Percentiles rank a stretch among this genome's conserved stretches.
Evolutionary conservation across 495 filamentous ascomycete genomes (phyloP).

Genomic region (Daldinia childiae): DNA sequence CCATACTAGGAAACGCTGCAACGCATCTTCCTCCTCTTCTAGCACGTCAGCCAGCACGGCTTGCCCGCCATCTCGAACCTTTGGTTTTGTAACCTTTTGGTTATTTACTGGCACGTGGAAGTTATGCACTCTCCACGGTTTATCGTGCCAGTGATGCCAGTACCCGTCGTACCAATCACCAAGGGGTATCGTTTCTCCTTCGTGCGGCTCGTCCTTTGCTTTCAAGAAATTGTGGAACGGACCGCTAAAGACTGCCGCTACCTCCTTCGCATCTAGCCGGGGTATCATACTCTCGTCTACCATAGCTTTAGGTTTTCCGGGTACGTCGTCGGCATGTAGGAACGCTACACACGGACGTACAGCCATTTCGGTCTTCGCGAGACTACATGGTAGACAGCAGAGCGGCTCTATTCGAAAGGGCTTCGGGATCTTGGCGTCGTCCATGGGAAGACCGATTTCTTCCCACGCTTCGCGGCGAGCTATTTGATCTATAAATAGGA

Average conservation of each 20-base stretch:
- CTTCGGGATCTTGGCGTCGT: slow-evolving; percentile 66
- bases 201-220: slow-evolving; percentile 55
- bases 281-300: slow-evolving; percentile 80
- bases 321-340: slow-evolving; percentile 66
- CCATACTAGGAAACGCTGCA: slow-evolving; percentile 78
- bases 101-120: slow-evolving; percentile 81
- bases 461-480: slow-evolving; percentile 89
- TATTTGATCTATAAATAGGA: slow-evolving; percentile 69
- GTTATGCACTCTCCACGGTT: slow-evolving; percentile 81
- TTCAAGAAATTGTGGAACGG: slow-evolving; percentile 78
- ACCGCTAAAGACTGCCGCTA: slow-evolving; percentile 89
- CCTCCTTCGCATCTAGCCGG: slow-evolving; percentile 81
- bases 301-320: slow-evolving; percentile 50
- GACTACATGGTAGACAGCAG: slow-evolving; percentile 79
- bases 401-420: slow-evolving; percentile 86
- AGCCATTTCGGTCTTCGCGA: slow-evolving; percentile 81
- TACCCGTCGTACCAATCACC: slow-evolving; percentile 74
- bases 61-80: slow-evolving; percentile 44
- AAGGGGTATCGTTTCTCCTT: slow-evolving; percentile 52
- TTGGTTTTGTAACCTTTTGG: slow-evolving; percentile 67
- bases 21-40: slow-evolving; percentile 49
- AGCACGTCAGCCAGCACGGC: slow-evolving; percentile 44
- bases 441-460: slow-evolving; percentile 85
- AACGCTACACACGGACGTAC: slow-evolving; percentile 89
- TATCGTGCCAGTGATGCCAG: slow-evolving; percentile 73